These are phyloP conservation scores for Fagopyrum esculentum DNA, from an alignment of 148 eudicot species.

Conservation along the genomic window DNA sequence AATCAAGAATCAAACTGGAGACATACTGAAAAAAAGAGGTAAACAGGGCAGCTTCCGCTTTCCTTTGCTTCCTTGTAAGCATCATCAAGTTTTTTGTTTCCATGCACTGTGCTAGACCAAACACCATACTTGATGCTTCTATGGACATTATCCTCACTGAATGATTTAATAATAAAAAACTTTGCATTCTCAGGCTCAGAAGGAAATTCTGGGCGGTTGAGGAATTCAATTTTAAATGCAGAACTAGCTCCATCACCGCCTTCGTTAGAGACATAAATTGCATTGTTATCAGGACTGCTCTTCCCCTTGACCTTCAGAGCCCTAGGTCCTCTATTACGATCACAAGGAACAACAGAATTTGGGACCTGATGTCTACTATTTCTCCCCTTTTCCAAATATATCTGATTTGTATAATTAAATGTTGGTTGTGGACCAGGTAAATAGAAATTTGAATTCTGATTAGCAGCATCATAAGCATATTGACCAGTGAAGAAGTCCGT, in stretches of 20 bases:
- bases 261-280: conserved; percentile 20
- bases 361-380: conserved; percentile 55
- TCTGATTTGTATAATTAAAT: conserved; percentile 35
- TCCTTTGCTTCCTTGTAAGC: conserved; percentile 81
- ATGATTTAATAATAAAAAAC: conserved; percentile 88
- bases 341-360: conserved; percentile 44
- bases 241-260: conserved; percentile 41
- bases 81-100: conserved; percentile 86
- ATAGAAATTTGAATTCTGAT: conserved; percentile 41
- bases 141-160: conserved; percentile 95
- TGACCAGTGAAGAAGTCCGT: conserved; percentile 46
- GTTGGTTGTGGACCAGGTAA: conserved; percentile 45
- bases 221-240: conserved; percentile 31
- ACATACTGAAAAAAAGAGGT: conserved; percentile 88
- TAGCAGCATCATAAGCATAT: conserved; percentile 44
- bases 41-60: conserved; percentile 59
- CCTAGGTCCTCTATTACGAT: conserved; percentile 94
- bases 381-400: conserved; percentile 54
- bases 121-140: conserved; percentile 80
- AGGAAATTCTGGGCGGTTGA: conserved; percentile 61
- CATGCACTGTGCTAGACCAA: conserved; percentile 97
- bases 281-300: conserved; percentile 30
- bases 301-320: conserved; percentile 64
- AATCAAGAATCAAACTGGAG: not conserved
- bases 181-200: conserved; percentile 72